Conservation (phyloP, 306 rosid species). For the Trifolium subterraneum region DNA sequence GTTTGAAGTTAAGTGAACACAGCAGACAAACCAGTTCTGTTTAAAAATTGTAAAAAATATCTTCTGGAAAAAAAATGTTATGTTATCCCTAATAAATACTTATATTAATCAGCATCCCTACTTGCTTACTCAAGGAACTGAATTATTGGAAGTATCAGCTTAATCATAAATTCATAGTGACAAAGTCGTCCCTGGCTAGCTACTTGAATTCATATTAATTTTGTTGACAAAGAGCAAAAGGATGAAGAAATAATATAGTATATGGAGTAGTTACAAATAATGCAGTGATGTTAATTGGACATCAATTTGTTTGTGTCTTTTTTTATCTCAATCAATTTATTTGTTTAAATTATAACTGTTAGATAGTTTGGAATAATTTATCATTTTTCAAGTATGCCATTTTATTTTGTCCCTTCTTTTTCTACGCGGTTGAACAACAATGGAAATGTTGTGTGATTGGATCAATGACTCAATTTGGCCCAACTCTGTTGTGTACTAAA, state of each 20-base stretch:
- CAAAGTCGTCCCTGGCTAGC: slow-evolving; percentile 17
- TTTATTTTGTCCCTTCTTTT: slow-evolving; percentile 27
- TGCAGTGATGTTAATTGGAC: slow-evolving; percentile 6
- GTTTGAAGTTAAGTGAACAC: slow-evolving; percentile 2
- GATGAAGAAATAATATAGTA: slow-evolving; percentile 26
- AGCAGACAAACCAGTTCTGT: neutral
- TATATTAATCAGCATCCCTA: neutral
- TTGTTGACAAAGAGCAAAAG: slow-evolving; percentile 25
- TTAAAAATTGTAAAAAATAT: neutral
- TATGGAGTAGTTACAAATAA: slow-evolving; percentile 25
- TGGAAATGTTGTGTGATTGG: slow-evolving; percentile 14
- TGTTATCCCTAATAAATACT: slow-evolving; percentile 1
- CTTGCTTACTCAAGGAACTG: slow-evolving; percentile 17
- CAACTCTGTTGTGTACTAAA: slow-evolving; percentile 16
- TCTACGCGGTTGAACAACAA: slow-evolving; percentile 46
- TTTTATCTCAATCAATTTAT: slow-evolving; percentile 35
- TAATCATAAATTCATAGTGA: slow-evolving; percentile 2
- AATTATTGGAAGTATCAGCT: neutral
- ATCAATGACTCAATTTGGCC: slow-evolving; percentile 32
- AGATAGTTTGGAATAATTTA: slow-evolving; percentile 26
- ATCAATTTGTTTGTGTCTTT: slow-evolving; percentile 31
- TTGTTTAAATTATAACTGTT: slow-evolving; percentile 15
- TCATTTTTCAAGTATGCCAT: slow-evolving; percentile 11
- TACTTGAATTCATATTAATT: slow-evolving; percentile 1
- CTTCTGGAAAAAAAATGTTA: neutral